phyloP scores from a whole-genome alignment of 345 rosid species.

The Eucalyptus decipiens region DNA sequence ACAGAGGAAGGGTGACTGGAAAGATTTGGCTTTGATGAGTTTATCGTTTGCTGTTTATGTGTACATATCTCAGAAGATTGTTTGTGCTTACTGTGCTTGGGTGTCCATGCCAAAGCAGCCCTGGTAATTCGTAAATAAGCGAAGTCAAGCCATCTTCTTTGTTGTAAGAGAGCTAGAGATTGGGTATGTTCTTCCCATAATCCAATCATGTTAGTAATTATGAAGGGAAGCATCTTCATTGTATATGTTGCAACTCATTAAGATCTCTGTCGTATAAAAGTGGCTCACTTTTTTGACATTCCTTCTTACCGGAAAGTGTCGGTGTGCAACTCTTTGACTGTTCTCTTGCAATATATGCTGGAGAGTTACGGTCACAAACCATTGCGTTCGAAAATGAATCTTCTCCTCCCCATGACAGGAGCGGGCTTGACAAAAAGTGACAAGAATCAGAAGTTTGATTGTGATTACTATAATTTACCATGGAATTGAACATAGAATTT shows the following conservation, averaged over 20 bases:
- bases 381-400: neutral
- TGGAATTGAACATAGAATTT: neutral
- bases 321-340: neutral
- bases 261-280: neutral
- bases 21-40: slow-evolving; percentile 65
- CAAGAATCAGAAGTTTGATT: neutral
- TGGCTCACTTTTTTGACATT: neutral
- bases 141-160: neutral
- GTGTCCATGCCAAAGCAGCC: slow-evolving; percentile 38
- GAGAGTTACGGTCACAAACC: neutral
- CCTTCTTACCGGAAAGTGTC: neutral
- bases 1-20: slow-evolving; percentile 65
- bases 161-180: neutral
- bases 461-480: neutral
- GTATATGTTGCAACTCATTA: neutral
- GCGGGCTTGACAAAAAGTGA: neutral
- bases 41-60: slow-evolving; percentile 84
- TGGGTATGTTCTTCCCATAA: neutral
- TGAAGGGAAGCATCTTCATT: neutral
- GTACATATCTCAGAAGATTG: slow-evolving; percentile 68
- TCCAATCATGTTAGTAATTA: neutral
- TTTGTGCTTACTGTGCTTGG: slow-evolving; percentile 74
- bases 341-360: neutral
- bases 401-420: neutral
- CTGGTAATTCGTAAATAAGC: slow-evolving; percentile 15